A percentile compares a stretch with the other conserved stretches of the same genome.
Evolutionary conservation across 495 filamentous ascomycete genomes (phyloP).

Genomic region (Neurospora hispaniola): DNA sequence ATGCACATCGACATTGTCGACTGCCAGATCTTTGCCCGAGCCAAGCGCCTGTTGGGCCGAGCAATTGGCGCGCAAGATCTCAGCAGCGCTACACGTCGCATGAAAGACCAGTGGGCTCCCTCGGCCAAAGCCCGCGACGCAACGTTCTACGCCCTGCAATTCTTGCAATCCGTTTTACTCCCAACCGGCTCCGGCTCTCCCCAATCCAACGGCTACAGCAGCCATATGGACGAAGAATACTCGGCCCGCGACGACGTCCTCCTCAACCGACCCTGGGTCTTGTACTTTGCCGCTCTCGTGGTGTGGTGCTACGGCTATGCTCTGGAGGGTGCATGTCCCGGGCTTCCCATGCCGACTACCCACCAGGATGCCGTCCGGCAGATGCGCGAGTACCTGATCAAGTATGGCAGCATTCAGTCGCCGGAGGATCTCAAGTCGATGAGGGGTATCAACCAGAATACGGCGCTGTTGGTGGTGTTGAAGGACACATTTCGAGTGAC

Average conservation of each 20-base stretch:
- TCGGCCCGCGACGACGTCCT: conserved; percentile 82
- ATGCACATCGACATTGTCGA: conserved; percentile 98
- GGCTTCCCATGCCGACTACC: conserved; percentile 36
- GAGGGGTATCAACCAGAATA: conserved; percentile 69
- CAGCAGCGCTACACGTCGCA: conserved; percentile 65
- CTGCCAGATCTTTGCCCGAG: conserved; percentile 89
- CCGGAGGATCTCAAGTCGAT: conserved; percentile 73
- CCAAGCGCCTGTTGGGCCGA: conserved; percentile 72
- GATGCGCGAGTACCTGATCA: conserved; percentile 68
- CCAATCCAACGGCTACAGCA: conserved; percentile 24
- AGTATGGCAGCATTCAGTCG: conserved; percentile 62
- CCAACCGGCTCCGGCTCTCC: conserved; percentile 33
- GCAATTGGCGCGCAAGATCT: conserved; percentile 77
- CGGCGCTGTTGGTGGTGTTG: conserved; percentile 73
- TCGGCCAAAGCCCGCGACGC: conserved; percentile 87
- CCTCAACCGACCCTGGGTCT: conserved; percentile 91
- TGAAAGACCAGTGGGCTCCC: conserved; percentile 85
- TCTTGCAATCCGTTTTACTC: conserved; percentile 69
- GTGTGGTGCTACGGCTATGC: conserved; percentile 96
- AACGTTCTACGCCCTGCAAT: conserved; percentile 85
- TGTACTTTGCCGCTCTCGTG: conserved; percentile 85
- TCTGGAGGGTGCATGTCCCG: conserved; percentile 63
- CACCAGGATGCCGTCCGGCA: conserved; percentile 57
- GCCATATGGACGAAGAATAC: conserved; percentile 39
- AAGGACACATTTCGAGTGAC: conserved; percentile 71